Evolutionary conservation across 768 basidiomycete species (phyloP).

Genomic region (Nidula microcarpa): DNA sequence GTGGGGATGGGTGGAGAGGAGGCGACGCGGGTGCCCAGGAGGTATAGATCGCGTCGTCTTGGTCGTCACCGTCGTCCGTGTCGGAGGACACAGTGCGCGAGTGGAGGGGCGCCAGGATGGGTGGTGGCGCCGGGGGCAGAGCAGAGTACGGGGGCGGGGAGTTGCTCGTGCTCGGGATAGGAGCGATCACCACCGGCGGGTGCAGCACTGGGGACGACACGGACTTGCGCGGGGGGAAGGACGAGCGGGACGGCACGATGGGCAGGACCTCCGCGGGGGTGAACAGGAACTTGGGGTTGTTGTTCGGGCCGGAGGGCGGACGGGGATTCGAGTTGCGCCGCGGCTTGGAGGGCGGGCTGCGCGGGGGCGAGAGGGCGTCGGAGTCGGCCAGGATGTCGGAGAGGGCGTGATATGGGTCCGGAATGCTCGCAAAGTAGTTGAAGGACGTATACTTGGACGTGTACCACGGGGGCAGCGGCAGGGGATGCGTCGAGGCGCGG

Average conservation of each 20-base stretch:
- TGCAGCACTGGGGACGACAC: not conserved
- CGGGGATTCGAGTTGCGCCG: not conserved
- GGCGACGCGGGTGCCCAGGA: not conserved
- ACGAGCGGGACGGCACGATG: not conserved
- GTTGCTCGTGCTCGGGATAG: not conserved
- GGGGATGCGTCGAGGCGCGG: no score
- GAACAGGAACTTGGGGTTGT: not conserved
- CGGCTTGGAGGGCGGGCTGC: not conserved
- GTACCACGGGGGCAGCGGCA: no score
- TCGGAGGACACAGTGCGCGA: not conserved
- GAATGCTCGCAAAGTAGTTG: not conserved
- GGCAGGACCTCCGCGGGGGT: not conserved
- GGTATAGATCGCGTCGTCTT: not conserved
- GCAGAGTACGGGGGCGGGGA: not conserved
- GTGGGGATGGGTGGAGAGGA: not conserved
- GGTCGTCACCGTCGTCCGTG: not conserved
- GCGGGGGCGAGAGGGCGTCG: not conserved
- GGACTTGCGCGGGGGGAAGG: not conserved
- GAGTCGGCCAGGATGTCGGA: not conserved
- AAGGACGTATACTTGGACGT: not conserved
- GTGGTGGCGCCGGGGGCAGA: not conserved
- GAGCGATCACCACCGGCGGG: not conserved
- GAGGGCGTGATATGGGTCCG: not conserved
- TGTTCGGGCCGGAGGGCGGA: not conserved
- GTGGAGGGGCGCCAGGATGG: not conserved